phyloP scores from a whole-genome alignment of 2,329 filamentous ascomycete species.

The Aspergillus novofumigatus region DNA sequence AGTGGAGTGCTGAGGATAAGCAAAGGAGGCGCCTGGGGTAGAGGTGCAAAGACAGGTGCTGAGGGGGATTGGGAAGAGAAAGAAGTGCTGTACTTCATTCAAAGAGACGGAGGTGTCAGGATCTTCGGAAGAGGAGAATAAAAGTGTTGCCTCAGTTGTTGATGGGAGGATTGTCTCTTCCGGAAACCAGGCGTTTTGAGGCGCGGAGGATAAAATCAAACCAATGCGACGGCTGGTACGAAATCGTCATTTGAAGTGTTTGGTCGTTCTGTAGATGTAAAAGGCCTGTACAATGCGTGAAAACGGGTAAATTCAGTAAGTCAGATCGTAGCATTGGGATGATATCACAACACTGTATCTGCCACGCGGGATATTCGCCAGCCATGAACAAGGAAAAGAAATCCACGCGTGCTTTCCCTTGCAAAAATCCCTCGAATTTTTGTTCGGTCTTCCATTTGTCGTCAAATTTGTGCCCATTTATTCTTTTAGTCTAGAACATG shows the following conservation, averaged over 20 bases:
- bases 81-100: slow-evolving; percentile 78
- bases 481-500: slow-evolving; percentile 23
- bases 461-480: slow-evolving; percentile 17
- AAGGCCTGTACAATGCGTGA: slow-evolving; percentile 3
- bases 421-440: slow-evolving; percentile 24
- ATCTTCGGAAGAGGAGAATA: slow-evolving; percentile 79
- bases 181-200: neutral
- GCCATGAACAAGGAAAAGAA: slow-evolving; percentile 37
- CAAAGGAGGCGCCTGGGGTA: slow-evolving; percentile 47
- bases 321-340: slow-evolving; percentile 25
- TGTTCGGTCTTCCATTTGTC: slow-evolving; percentile 25
- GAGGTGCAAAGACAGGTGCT: slow-evolving; percentile 24
- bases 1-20: slow-evolving; percentile 81
- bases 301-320: slow-evolving; percentile 22
- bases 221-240: neutral
- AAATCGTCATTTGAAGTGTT: neutral
- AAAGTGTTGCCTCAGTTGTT: slow-evolving; percentile 11
- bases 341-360: slow-evolving; percentile 33
- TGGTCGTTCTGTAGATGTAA: neutral
- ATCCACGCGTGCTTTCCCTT: slow-evolving; percentile 36
- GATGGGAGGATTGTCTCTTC: neutral
- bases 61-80: slow-evolving; percentile 46
- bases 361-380: slow-evolving; percentile 37
- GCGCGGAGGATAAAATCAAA: neutral
- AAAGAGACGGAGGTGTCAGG: slow-evolving; percentile 70